Evolutionary conservation across 208 protist genomes (phyloP), one percentile per base, ranked within the genome.

Genomic region (Crithidia thermophila): DNA sequence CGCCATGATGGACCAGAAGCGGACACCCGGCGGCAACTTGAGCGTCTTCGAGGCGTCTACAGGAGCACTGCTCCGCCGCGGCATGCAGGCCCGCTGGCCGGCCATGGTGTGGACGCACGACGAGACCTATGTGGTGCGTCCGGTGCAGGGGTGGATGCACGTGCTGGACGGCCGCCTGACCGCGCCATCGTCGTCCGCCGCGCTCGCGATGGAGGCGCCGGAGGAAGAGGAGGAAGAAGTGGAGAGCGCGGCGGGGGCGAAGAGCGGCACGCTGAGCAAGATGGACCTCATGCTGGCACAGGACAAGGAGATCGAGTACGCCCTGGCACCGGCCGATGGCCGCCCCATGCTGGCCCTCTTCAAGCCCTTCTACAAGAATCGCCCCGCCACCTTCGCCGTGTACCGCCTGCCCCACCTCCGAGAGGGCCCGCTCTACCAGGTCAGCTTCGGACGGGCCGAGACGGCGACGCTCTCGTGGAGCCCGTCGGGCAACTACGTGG

Each of bases 321-420:
- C 78, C 11, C 81, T 79, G 42, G 82, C 77, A 20, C 84, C 85
- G 3, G 67, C 64, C 37, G 74, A 72, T 34, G 73, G 72, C 18
- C 68, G 80, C 6, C 87, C 90, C 34, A 33, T 93, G 65, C 75
- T 93, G 18, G 86, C 87, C 0, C 65, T 95, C 30, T 95, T 95
- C 76, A 91, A 88, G 69, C 87, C 90, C 3, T 90, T 91, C 57
- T 74, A 90, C 75, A 93, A 95, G 63, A 73, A 92, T 50, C 78
- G 66, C 34, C 87, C 80, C 59, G 87, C 77, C 6, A 87, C 77
- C 10, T 79, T 95, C 31, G 60, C 39, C 47, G 37, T 95, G 6
- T 88, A 84, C 72, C 87, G 90, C 23, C 82, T 95, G 27, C 90
- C 90, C 5, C 57, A 95, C 67, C n/a, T 95, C 9, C 57, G 72